Conservation (phyloP, 208 protist genomes). For the Leishmania tarentolae region DNA sequence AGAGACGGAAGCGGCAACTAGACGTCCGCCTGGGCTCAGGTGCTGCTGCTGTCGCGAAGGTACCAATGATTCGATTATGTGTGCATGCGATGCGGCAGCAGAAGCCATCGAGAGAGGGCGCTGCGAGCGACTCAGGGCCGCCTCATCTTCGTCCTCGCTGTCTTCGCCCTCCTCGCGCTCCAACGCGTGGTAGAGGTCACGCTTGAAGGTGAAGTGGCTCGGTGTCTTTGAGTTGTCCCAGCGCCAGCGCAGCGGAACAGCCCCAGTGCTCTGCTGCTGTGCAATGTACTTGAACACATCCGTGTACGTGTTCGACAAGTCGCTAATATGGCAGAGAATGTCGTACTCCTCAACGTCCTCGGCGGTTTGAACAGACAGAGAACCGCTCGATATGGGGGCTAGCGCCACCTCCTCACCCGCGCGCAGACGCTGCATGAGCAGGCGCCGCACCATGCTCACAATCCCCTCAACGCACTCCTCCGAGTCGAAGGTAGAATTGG, state of each 20-base stretch:
- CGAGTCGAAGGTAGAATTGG: slow-evolving; percentile 43
- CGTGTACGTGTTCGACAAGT: slow-evolving; percentile 30
- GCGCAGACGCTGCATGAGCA: slow-evolving; percentile 47
- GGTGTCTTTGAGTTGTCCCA: slow-evolving; percentile 55
- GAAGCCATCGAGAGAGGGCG: slow-evolving; percentile 3
- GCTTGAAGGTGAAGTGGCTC: slow-evolving; percentile 49
- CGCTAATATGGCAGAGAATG: slow-evolving; percentile 36
- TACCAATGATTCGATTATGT: slow-evolving; percentile 23
- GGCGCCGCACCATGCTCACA: slow-evolving; percentile 43
- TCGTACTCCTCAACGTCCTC: slow-evolving; percentile 43
- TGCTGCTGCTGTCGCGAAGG: slow-evolving; percentile 30
- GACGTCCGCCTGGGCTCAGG: slow-evolving; percentile 2
- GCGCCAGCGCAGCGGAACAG: slow-evolving; percentile 39
- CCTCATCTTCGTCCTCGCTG: slow-evolving; percentile 38
- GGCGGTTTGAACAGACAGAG: slow-evolving; percentile 17
- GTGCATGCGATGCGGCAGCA: slow-evolving; percentile 14
- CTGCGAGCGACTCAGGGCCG: slow-evolving; percentile 16
- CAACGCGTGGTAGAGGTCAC: slow-evolving; percentile 37
- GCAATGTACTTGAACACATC: slow-evolving; percentile 50
- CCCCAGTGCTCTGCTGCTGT: slow-evolving; percentile 29
- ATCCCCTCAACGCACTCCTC: slow-evolving; percentile 45
- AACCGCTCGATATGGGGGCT: slow-evolving; percentile 19
- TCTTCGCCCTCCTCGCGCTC: slow-evolving; percentile 43
- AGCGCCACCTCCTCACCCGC: slow-evolving; percentile 43
- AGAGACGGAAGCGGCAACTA: background rate